Evolutionary conservation across 208 protist species (phyloP).

Genomic region (Acanthamoeba castellanii): DNA sequence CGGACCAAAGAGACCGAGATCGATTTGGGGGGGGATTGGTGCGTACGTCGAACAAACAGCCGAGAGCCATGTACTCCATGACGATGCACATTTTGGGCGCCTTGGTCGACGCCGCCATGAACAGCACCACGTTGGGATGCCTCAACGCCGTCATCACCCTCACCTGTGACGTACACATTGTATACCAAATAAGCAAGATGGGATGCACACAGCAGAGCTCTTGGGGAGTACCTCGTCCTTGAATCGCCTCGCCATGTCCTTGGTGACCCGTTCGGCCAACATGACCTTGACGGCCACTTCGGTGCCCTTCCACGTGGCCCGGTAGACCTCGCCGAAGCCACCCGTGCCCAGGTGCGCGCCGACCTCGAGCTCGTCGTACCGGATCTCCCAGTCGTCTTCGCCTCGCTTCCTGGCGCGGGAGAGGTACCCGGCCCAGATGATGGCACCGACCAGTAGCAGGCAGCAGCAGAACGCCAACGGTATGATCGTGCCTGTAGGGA

Average conservation of each 20-base stretch:
- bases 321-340: background rate
- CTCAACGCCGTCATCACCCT: background rate
- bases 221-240: background rate
- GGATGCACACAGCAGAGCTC: too few species aligned
- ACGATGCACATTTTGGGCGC: conserved; percentile 21
- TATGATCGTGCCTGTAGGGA: background rate
- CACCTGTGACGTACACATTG: background rate
- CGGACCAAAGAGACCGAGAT: too few species aligned
- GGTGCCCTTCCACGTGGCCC: background rate
- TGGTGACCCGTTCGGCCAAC: background rate
- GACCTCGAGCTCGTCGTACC: too few species aligned
- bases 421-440: background rate
- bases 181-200: too few species aligned
- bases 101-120: conserved; percentile 5
- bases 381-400: background rate
- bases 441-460: background rate
- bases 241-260: background rate
- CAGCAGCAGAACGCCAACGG: background rate
- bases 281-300: conserved; percentile 21
- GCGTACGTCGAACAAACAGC: background rate
- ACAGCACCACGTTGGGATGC: conserved; percentile 40
- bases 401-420: background rate
- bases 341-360: background rate
- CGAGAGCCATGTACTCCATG: conserved; percentile 32
- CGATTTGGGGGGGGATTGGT: too few species aligned